Evolutionary conservation across 495 filamentous ascomycete genomes (phyloP), one percentile per base, ranked within the genome.

Genomic region (Lasiosphaeriaceae sp.): DNA sequence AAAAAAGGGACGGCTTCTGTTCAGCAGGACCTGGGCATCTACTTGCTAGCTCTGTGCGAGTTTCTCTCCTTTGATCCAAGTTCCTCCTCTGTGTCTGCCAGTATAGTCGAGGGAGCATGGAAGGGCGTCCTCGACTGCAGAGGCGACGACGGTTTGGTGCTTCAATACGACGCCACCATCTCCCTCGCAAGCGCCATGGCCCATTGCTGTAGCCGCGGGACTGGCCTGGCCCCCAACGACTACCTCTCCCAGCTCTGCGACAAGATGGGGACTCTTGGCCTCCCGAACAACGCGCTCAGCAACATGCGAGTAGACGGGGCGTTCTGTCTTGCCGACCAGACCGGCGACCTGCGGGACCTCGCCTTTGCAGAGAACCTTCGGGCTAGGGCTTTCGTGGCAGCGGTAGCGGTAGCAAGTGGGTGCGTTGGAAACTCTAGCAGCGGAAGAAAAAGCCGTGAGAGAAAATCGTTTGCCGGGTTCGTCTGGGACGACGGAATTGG

Each of bases 401-500:
- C 9, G 48, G 49, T 3, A 50, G 26, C 21, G 14, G 43, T 11
- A 22, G 14, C 21, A 41, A 43, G 29, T 20, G 41, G 17, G 12
- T 6, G 17, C 12, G 3, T 16, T 14, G 19, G 16, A 5, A 3
- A 29, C 9, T 4, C 46, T 5, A 14, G 19, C 11, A 24, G 47
- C 26, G 23, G 11, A 8, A 19, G 19, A 11, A 39, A 16, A 31
- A 9, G 9, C 17, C 14, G 35, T 14, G 31, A 57, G 31, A 47
- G 17, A 5, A 47, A 20, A 8, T 47, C 41, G 3, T 69, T 72
- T 41, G 60, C 66, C n/a, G 68, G 73, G n/a, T 79, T 73, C 58
- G 67, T 71, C 11, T 80, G 76, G 76, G 77, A 80, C 57, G 76
- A 78, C 55, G 77, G 75, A 16, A 79, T 80, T 65, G 69, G 76